Evolutionary conservation across 108 stramenopile genomes (phyloP), one percentile per base, ranked within the genome.

Genomic region (Epithemia pelagica): DNA sequence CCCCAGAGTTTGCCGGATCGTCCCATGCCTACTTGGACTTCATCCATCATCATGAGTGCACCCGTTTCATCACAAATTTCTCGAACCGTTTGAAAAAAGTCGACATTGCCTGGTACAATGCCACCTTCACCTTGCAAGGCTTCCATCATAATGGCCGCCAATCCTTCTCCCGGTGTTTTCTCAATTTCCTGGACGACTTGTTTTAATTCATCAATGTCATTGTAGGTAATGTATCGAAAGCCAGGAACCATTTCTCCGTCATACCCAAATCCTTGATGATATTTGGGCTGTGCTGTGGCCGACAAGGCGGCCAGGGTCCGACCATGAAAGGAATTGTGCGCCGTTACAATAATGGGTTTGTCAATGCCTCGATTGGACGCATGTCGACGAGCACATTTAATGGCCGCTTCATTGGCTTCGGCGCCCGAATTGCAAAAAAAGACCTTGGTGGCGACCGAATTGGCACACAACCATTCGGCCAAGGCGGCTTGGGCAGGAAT

Each of bases 361-460:
- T 79, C 81, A 59, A 94, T 89, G 8, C 89, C 92, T 28, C 86
- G 68, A 61, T 88, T 79, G 62, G 52, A 63, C 7, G 92, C 95
- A 71, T 95, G 85, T 69, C 90, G 85, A 62, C 96, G 90, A 28
- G 96, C 90, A 32, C 92, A 74, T 76, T 99, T 99, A 65, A 99
- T 94, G 27, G 96, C 96, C 0, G 89, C 98, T 79, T 99, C 98
- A 68, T 96, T 97, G 62, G 95, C 92, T 74, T 99, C 98, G 7
- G 95, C 97, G 5, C 98, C 98, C 1, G 84, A 86, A 74, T 99
- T 99, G 79, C 97, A 99, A 77, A 99, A 99, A 80, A 99, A 99
- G 30, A 80, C 98, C 83, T 95, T 96, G 67, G 96, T 94, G 28
- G 89, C 89, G 67, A 76, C 81, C 7, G 89, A 86, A 61, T 91